Base-by-base conservation (phyloP, 2,329 filamentous ascomycete genomes). In the Colletotrichum sp. region DNA sequence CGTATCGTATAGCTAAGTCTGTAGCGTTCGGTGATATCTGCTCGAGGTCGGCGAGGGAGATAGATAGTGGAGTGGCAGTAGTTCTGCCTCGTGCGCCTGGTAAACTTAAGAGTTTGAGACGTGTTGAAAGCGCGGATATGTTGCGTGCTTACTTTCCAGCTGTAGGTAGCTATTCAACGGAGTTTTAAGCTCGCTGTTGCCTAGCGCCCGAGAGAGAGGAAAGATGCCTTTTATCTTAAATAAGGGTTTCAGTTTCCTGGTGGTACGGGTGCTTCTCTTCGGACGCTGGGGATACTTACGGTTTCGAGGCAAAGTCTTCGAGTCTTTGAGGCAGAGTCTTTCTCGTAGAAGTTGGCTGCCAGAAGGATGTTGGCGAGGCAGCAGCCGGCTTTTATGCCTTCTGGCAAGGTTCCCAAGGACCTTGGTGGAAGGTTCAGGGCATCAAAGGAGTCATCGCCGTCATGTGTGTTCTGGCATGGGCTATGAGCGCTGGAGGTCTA, bases 71-170 rank as follows among this genome's bases (percentile, higher is more conserved):
- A 36, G 24, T 67, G 21, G 36, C 3, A 15, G 68, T 2, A 59
- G 62, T 71, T 72, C 24, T 71, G 28, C 62, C 36, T 30, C 5
- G 28, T 63, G 36, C 24, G 60, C 49, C 60, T 71, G 44, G 32
- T 75, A 2, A 71, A 60, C 16, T 1, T 62, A 21, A 66, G n/a
- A 34, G 15, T 60, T 34, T 32, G 26, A 21, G 44, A 65, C 9
- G 39, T 34, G 44, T 34, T 30, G 36, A 57, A 30, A 60, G 36
- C 9, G 52, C 28, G 55, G 7, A 32, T 39, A 32, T 34, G 21
- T 71, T 65, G 49, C 49, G 60, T 71, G 52, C 68, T 71, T 66
- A 71, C 34, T 71, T 24, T 34, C 21, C 12, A 71, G 67, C 21
- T 60, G n/a, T 36, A 67, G 49, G 57, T 49, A 26, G 24, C 4